Evolutionary conservation across 257 asterid genomes (phyloP), one percentile per base, ranked within the genome.

Genomic region (Dorcoceras hygrometricum): DNA sequence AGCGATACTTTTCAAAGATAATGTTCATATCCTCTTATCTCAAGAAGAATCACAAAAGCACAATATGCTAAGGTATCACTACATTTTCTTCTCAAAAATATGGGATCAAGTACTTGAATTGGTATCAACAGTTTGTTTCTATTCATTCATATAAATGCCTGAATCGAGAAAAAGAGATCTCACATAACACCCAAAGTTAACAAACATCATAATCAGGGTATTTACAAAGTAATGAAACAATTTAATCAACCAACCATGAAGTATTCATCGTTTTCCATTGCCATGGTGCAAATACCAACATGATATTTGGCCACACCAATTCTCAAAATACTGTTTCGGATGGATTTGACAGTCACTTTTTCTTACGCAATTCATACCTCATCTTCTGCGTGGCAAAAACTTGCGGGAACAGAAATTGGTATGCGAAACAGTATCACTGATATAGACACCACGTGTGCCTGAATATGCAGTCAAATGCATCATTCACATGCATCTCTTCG

Each of bases 401-500:
- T 36, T 50, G 10, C 0, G 59, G 31, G 1, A 46, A 34, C 51
- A 19, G 7, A 22, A n/a, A 54, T 58, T 19, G 29, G 0, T 55
- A 19, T 23, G 26, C 10, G 46, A 2, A 39, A 54, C 6, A 2
- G 20, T 1, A 48, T 4, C 36, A 28, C 14, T 22, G 22, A 26
- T 14, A 53, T 3, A 20, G 62, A 23, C 1, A 7, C 19, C 14
- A 6, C 9, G 1, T 63, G 50, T 31, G 31, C 29, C 56, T 39
- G 60, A 12, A 65, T 22, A 34, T 43, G 55, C 23, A 8, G 51
- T 57, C 43, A 18, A 29, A 46, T 62, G 64, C 58, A 51, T 74
- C 76, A 72, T 48, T 61, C 70, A 18, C 72, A 65, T 7, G 76
- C 69, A 60, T 82, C 83, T 67, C 69, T 67, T 23, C 81, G 80